These are phyloP conservation scores for Ceratobasidium sp. DNA, from an alignment of 1,284 basidiomycete genomes.

Conservation along the genomic window DNA sequence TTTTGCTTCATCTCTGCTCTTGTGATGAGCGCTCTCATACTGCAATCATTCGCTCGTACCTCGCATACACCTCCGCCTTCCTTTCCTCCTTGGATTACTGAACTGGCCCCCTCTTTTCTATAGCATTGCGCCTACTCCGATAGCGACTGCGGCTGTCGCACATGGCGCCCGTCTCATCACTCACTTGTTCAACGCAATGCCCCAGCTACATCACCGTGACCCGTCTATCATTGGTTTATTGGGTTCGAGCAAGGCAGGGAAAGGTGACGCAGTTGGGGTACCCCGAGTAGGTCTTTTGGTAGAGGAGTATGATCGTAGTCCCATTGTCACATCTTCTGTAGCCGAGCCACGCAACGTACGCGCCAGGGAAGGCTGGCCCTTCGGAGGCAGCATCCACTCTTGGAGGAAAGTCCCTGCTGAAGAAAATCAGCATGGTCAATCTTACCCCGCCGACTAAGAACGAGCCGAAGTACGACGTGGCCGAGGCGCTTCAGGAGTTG, in stretches of 20 bases:
- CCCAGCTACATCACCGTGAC: conserved; percentile 81
- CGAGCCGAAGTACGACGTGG: conserved; percentile 48
- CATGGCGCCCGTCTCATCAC: conserved; percentile 82
- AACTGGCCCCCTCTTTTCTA: background rate
- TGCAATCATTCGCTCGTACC: too few species aligned
- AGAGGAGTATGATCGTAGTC: background rate
- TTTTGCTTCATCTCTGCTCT: background rate
- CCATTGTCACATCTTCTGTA: background rate
- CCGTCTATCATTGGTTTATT: conserved; percentile 86
- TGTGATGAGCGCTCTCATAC: background rate
- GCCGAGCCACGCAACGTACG: background rate
- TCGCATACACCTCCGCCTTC: background rate
- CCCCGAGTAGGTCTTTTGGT: background rate
- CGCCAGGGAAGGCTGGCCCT: conserved; percentile 12
- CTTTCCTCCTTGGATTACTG: background rate
- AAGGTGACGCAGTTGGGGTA: conserved; percentile 9
- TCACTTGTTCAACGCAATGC: conserved; percentile 92
- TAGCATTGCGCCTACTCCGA: conserved; percentile 68
- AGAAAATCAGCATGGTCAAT: conserved; percentile 41
- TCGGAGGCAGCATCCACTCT: background rate
- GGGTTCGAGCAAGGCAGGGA: conserved; percentile 52
- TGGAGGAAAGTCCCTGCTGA: conserved; percentile 16
- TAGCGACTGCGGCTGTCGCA: conserved; percentile 69
- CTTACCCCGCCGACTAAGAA: conserved; percentile 46
- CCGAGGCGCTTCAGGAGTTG: conserved; percentile 69